Conservation (phyloP, 2,329 filamentous ascomycete genomes). For the Cordyceps javanica region DNA sequence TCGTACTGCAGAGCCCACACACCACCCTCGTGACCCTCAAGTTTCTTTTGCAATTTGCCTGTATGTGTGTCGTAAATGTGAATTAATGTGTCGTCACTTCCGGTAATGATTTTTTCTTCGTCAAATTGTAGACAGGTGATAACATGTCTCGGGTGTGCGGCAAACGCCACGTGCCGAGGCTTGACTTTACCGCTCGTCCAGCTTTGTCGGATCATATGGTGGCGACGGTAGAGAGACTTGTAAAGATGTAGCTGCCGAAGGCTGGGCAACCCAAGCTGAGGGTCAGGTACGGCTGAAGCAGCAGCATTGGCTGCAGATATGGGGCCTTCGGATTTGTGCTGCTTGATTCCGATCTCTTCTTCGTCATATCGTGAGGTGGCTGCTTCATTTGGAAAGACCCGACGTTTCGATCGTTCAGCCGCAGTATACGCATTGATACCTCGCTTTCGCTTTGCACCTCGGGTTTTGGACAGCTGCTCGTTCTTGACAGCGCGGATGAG, state of each 20-base stretch:
- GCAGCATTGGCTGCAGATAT: constrained; percentile 82
- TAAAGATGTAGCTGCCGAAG: constrained; percentile 83
- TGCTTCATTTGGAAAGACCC: constrained; percentile 42
- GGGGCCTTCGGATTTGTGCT: constrained; percentile 68
- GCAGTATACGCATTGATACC: constrained; percentile 37
- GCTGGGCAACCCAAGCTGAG: constrained; percentile 69
- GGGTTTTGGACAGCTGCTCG: constrained; percentile 37
- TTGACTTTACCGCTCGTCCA: constrained; percentile 86
- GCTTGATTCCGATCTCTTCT: constrained; percentile 33
- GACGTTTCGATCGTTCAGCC: constrained; percentile 48
- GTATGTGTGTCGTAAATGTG: constrained; percentile 98
- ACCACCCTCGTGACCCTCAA: constrained; percentile 91
- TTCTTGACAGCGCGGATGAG: constrained; percentile 36
- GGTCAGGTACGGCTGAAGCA: constrained; percentile 74
- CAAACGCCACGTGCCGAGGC: constrained; percentile 88
- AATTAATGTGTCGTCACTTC: constrained; percentile 95
- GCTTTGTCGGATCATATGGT: constrained; percentile 81
- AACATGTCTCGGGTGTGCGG: constrained; percentile 92
- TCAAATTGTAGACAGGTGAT: constrained; percentile 98
- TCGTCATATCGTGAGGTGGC: constrained; percentile 37
- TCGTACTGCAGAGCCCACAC: constrained; percentile 98
- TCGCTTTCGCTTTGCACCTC: constrained; percentile 53
- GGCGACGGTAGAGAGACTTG: constrained; percentile 92
- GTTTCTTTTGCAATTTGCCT: constrained; percentile 71
- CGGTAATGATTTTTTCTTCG: constrained; percentile 94